Percentiles rank a stretch among this genome's conserved stretches.
Evolutionary conservation across 2,329 filamentous ascomycete species (phyloP).

Genomic region (Stagonosporopsis vannaccii): DNA sequence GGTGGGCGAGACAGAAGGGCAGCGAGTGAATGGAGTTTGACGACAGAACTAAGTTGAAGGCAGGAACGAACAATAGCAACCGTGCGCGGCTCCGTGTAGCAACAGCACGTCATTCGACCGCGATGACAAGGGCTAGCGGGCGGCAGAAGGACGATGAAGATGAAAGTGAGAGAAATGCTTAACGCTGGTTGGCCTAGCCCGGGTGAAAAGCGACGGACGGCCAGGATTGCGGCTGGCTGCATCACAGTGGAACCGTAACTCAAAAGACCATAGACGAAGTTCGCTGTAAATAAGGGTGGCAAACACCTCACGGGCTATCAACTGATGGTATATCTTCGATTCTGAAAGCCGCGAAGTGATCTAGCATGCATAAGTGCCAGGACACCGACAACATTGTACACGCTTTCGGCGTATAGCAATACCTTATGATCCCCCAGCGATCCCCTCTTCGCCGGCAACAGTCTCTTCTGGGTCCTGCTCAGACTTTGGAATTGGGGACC

Average conservation of each 20-base stretch:
- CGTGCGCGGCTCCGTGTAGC: slow-evolving; percentile 14
- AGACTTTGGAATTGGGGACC: slow-evolving; percentile 38
- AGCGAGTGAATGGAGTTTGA: neutral
- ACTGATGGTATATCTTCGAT: neutral
- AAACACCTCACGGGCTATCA: neutral
- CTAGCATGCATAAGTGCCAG: neutral
- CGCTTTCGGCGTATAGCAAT: neutral
- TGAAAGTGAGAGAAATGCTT: slow-evolving; percentile 7
- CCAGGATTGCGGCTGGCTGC: slow-evolving; percentile 6
- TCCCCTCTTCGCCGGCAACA: slow-evolving; percentile 30
- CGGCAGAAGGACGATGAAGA: slow-evolving; percentile 6
- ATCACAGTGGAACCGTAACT: slow-evolving; percentile 1
- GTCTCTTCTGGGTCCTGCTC: slow-evolving; percentile 31
- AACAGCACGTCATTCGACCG: slow-evolving; percentile 5
- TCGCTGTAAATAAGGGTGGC: neutral
- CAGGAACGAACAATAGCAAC: slow-evolving; percentile 18
- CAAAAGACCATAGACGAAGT: neutral
- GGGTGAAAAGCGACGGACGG: neutral
- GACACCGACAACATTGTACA: neutral
- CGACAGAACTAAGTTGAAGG: slow-evolving; percentile 19
- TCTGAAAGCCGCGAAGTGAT: neutral
- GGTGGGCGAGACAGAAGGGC: neutral
- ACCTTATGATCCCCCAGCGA: slow-evolving; percentile 1
- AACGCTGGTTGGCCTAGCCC: neutral
- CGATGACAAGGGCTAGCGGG: neutral